Evolutionary conservation across 176 grass and related monocot species (phyloP), one percentile per base, ranked within the genome.

Genomic region (Oryza meridionalis): DNA sequence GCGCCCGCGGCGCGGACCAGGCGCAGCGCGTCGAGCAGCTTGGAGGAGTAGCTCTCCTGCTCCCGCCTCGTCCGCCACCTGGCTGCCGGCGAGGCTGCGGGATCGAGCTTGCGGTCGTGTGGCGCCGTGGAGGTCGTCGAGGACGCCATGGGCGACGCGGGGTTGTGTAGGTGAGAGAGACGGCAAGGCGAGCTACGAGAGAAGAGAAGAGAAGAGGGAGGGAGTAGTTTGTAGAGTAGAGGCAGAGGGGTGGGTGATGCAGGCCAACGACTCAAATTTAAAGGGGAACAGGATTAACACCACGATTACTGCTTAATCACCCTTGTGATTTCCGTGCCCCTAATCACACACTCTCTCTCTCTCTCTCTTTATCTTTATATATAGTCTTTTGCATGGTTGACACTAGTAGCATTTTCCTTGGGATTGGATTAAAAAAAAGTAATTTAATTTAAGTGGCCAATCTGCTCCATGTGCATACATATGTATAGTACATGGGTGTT

Each of bases 31-130:
- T 91, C 79, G 55, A 91, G 49, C 43, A 97, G 90, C 84, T 88
- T 97, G 77, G 79, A 90, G 5, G 92, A 97, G 88, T 97, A 94
- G 22, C 74, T 63, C 73, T 84, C 80, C 68, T 88, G 92, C 90
- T 91, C 88, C 37, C 88, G 90, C 26, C 81, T 83, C 22, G 86
- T 87, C 72, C 81, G 76, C 94, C 94, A 97, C 73, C 22, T 87
- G 10, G 69, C 14, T 7, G 53, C 17, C 53, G 53, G 17, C 17
- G 53, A 58, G 53, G 53, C 15, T 0, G 51, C 53, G 1, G 53
- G 53, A 9, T 58, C 17, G 53, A 58, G 1, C 19, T 58, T 58
- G 7, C 53, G 53, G 6, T 71, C 66, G 43, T 73, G 17, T 0
- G 70, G 5, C 12, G 71, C 16, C 7, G 43, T 17, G 0, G 68